Percentiles rank a stretch among this genome's conserved stretches.
These are phyloP conservation scores for Ustilago shanxiensis DNA, from an alignment of 1,284 basidiomycete genomes.

Conservation along the genomic window DNA sequence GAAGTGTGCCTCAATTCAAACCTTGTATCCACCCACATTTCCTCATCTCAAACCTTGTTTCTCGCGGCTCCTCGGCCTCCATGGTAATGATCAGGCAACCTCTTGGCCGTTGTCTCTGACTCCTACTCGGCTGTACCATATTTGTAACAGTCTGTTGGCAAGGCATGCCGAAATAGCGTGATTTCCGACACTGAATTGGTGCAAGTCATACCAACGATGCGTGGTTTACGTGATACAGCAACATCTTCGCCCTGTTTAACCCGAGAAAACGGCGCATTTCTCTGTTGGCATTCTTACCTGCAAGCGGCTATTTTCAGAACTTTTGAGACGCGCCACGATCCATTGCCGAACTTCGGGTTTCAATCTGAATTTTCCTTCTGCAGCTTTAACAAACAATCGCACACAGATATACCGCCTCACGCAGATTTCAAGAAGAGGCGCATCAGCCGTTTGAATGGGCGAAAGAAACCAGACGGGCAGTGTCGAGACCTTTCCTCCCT, in stretches of 20 bases:
- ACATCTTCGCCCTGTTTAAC: neutral
- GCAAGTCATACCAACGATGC: neutral
- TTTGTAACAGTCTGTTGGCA: no score
- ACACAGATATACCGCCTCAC: no score
- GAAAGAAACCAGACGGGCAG: neutral
- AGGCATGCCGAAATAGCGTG: neutral
- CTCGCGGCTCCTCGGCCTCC: neutral
- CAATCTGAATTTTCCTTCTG: neutral
- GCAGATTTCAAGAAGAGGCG: no score
- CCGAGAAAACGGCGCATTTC: neutral
- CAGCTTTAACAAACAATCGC: neutral
- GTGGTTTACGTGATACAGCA: neutral
- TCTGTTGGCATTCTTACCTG: no score
- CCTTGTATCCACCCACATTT: neutral
- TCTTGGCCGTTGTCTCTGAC: neutral
- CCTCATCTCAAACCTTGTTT: constrained; percentile 4
- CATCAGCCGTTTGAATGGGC: no score
- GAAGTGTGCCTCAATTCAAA: neutral
- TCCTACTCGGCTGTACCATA: neutral
- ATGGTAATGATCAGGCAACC: neutral
- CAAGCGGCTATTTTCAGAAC: neutral
- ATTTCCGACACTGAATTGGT: neutral
- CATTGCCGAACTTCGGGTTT: neutral
- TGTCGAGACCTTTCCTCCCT: neutral
- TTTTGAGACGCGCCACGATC: neutral